Base-by-base conservation (phyloP, 2,329 filamentous ascomycete genomes). In the Aureobasidium melanogenum region DNA sequence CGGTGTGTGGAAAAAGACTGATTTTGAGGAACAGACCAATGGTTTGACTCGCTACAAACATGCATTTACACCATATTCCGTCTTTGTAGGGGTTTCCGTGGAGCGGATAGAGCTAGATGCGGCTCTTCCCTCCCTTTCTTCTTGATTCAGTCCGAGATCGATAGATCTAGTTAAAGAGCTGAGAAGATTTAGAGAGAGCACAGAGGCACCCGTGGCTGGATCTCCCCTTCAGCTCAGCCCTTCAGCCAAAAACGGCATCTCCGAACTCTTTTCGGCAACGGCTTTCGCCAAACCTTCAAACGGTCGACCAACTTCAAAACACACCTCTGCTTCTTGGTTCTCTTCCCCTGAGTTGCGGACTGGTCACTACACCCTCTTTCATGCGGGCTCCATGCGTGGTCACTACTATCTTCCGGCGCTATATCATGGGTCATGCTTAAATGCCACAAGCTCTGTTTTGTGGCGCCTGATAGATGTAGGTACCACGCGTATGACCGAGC, bases 171-270 rank as follows among this genome's bases (percentile, higher is more conserved):
- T n/a, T n/a, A n/a, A 15, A 36, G 32, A 36, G 32, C 32, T 36
- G 32, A 36, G 5, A 36, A 36, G 32, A 14, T 36, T 15, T 15
- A 15, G 32, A 36, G 32, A 36, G 32, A 12, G n/a, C n/a, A n/a
- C 14, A 36, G 14, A 50, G 22, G 46, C n/a, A n/a, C n/a, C n/a
- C n/a, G n/a, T n/a, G n/a, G n/a, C 15, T 26, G 46, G 28, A n/a
- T 50, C 15, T 32, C 46, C 12, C 10, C 39, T 36, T 52, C 50
- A 43, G 22, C 39, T 55, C 15, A 43, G 36, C 52, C 52, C 39
- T 28, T 44, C 39, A 56, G 52, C 39, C 54, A 34, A 26, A 58
- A 58, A 58, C 54, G 54, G 54, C 54, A 58, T 58, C 41, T 47
- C 54, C 54, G 54, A 58, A 58, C 54, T 36, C 32, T 32, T 58